These are phyloP conservation scores for Saccharomyces hybrid DNA, from an alignment of 1,139 yeast species.

Conservation along the genomic window DNA sequence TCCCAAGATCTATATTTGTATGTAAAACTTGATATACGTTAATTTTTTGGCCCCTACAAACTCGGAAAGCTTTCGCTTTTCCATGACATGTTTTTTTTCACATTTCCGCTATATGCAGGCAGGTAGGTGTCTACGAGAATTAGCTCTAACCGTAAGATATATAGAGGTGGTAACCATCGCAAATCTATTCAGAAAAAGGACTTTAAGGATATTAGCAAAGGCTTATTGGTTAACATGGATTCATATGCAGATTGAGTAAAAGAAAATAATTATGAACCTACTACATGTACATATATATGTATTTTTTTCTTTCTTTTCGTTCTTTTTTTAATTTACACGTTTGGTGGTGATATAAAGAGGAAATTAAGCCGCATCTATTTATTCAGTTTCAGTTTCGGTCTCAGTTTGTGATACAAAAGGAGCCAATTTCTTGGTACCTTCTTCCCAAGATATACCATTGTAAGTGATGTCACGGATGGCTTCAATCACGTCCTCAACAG, in stretches of 20 bases:
- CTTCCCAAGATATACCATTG: constrained; percentile 70
- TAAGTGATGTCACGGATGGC: constrained; percentile 76
- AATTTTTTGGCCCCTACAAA: background rate
- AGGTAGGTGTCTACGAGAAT: background rate
- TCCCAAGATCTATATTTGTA: background rate
- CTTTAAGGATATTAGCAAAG: background rate
- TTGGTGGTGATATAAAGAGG: background rate
- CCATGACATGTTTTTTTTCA: background rate
- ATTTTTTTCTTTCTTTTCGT: background rate
- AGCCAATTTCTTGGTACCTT: constrained; percentile 64
- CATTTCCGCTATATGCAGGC: background rate
- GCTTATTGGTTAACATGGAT: background rate
- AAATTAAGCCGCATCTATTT: background rate
- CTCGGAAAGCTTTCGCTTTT: background rate
- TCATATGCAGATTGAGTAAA: background rate
- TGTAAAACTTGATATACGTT: background rate
- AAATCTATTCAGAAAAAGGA: background rate
- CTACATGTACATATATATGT: background rate
- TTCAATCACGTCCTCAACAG: constrained; percentile 63
- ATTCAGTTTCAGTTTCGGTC: constrained; percentile 10
- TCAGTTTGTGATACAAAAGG: constrained; percentile 53
- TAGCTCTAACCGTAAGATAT: background rate
- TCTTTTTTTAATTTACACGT: background rate
- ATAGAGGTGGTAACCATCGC: background rate
- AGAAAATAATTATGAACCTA: background rate